Base-by-base conservation (phyloP, 108 stramenopile species). In the Conticribra weissflogii region DNA sequence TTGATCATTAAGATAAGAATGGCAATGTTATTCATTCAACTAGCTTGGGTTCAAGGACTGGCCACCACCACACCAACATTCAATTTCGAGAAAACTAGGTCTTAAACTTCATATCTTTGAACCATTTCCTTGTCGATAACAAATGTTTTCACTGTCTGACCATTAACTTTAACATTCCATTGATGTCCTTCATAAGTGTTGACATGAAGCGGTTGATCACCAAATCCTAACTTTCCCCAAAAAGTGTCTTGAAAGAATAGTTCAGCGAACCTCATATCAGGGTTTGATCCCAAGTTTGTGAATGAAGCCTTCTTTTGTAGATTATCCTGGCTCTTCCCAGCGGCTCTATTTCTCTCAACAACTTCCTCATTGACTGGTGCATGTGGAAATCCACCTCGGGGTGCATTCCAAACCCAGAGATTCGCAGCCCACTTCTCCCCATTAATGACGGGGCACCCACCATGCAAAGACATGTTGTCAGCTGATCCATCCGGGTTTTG, bases 361-460 rank as follows among this genome's bases (percentile, higher is more conserved):
- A 86, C 83, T 27, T 88, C 65, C 52, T 85, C 61, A 54, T 86
- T 85, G 19, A 72, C 68, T 24, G 87, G 87, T n/a, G 81, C 53
- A 44, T 83, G 84, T 14, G 71, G 57, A 44, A 66, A 85, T 30
- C 86, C 86, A 1, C 68, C 49, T 22, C 86, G 56, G 24, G 84
- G 83, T 18, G 82, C 81, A 68, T 87, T 87, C 86, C 83, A 87
- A 1, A 66, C 76, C 82, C 82, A 80, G 0, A 83, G 50, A 50
- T 79, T 76, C 19, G 78, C 63, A 19, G 94, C 91, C 74, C 85
- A 91, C 61, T 95, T 92, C 56, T 81, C 74, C 15, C 81, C 81
- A 12, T 76, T 51, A 80, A 88, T 64, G 59, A 97, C 87, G 0
- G 89, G 88, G 69, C 98, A 98, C 27, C 90, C 98, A 7, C 95